Evolutionary conservation across 352 stramenopile species (phyloP).

Genomic region (Elongisporangium anandrum): DNA sequence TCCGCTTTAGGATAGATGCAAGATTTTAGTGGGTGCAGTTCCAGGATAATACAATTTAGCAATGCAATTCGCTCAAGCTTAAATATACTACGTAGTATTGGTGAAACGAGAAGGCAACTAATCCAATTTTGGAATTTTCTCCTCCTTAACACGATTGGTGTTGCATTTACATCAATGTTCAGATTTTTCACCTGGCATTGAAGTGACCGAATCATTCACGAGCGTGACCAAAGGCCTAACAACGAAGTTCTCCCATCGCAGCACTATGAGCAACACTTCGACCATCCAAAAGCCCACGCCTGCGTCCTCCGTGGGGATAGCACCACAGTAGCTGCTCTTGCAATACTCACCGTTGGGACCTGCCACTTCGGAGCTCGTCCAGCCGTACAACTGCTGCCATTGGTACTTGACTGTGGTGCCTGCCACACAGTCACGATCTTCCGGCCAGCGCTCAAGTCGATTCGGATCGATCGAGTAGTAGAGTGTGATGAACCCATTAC

Average conservation of each 20-base stretch:
- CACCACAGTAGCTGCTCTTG: slow-evolving; percentile 32
- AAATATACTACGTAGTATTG: no score
- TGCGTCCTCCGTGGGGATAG: slow-evolving; percentile 26
- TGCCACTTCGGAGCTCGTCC: not conserved
- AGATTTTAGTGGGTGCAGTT: slow-evolving; percentile 73
- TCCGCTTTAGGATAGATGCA: slow-evolving; percentile 40
- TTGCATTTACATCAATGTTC: no score
- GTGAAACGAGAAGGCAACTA: no score
- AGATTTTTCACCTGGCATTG: no score
- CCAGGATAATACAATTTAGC: slow-evolving; percentile 36
- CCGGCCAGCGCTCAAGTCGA: not conserved
- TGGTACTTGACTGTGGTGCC: not conserved
- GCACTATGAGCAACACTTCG: slow-evolving; percentile 37
- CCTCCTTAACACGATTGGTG: no score
- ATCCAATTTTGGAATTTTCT: no score
- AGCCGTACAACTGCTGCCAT: not conserved
- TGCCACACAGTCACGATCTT: not conserved
- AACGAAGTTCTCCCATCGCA: slow-evolving; percentile 37
- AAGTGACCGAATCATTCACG: not conserved
- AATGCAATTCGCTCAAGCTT: slow-evolving; percentile 6
- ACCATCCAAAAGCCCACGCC: slow-evolving; percentile 44
- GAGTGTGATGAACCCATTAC: slow-evolving; percentile 35
- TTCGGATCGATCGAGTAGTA: slow-evolving; percentile 22
- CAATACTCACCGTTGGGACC: slow-evolving; percentile 14
- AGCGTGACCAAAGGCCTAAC: slow-evolving; percentile 35